These are phyloP conservation scores for Lophiotrema nucula DNA, from an alignment of 495 filamentous ascomycete species.

Conservation along the genomic window DNA sequence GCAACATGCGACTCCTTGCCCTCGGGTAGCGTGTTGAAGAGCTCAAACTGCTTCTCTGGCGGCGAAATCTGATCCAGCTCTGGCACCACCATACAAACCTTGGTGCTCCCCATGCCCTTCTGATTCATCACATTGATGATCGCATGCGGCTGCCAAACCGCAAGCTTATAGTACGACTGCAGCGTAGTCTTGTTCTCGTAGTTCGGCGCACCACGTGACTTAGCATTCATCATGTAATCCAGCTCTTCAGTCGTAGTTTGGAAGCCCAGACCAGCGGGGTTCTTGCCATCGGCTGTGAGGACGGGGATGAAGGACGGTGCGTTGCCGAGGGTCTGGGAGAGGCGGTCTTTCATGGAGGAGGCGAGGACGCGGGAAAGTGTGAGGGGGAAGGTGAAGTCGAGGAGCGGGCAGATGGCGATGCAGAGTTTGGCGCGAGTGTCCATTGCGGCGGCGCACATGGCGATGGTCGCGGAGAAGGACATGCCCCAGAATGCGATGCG, in stretches of 20 bases:
- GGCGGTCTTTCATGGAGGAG: conserved; percentile 34
- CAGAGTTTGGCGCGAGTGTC: conserved; percentile 37
- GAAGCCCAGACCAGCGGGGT: conserved; percentile 36
- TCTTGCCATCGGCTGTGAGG: conserved; percentile 43
- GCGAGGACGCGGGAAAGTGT: conserved; percentile 32
- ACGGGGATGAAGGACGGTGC: conserved; percentile 17
- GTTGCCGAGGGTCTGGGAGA: conserved; percentile 38
- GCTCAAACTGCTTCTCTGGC: conserved; percentile 13
- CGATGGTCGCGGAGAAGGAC: conserved; percentile 42
- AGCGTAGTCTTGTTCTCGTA: conserved; percentile 5
- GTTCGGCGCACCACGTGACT: background rate
- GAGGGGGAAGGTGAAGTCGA: conserved; percentile 19
- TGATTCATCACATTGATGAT: conserved; percentile 19
- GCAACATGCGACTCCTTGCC: conserved; percentile 15
- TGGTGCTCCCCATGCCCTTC: too few relatives aligned
- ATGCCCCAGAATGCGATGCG: conserved; percentile 53
- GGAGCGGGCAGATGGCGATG: conserved; percentile 35
- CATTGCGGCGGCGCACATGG: conserved; percentile 33
- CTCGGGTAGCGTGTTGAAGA: background rate
- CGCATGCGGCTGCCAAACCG: conserved; percentile 23
- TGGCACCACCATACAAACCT: conserved; percentile 34
- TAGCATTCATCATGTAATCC: conserved; percentile 20
- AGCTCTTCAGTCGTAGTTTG: conserved; percentile 26
- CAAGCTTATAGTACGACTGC: conserved; percentile 12
- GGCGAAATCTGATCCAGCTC: conserved; percentile 31